Conservation (phyloP, 805 yeast genomes). For the Metschnikowia drakensbergensis region DNA sequence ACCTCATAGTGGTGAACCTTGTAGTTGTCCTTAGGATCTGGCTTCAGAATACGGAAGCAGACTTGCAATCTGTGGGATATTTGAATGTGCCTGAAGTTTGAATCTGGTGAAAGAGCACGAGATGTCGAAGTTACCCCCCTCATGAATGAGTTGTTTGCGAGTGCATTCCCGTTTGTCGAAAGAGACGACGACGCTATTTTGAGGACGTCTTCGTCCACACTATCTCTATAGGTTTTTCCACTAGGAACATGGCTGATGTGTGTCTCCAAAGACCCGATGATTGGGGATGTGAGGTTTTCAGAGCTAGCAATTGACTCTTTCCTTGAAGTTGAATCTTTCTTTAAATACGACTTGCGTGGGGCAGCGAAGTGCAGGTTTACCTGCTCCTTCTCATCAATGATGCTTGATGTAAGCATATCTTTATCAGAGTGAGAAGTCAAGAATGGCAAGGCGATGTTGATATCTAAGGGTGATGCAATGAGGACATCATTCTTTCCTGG, state of each 20-base stretch:
- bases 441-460: constrained; percentile 42
- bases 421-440: constrained; percentile 38
- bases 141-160: constrained; percentile 26
- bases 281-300: constrained; percentile 26
- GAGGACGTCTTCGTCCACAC: constrained; percentile 19
- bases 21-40: constrained; percentile 43
- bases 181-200: constrained; percentile 31
- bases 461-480: constrained; percentile 43
- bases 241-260: constrained; percentile 27
- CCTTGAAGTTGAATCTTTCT: constrained; percentile 27
- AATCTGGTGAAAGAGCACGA: constrained; percentile 56
- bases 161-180: constrained; percentile 25
- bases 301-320: constrained; percentile 7
- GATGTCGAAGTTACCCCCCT: constrained; percentile 34
- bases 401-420: constrained; percentile 20
- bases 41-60: constrained; percentile 62
- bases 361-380: background rate
- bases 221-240: constrained; percentile 5
- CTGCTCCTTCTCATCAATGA: constrained; percentile 7
- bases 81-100: constrained; percentile 58
- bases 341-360: constrained; percentile 15
- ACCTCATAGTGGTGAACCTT: constrained; percentile 75
- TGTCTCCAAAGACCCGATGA: constrained; percentile 39
- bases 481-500: constrained; percentile 16
- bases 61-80: constrained; percentile 68